A percentile compares a stretch with the other conserved stretches of the same genome.
Conservation (phyloP, 31 red algal species). For the Asparagopsis taxiformis region DNA sequence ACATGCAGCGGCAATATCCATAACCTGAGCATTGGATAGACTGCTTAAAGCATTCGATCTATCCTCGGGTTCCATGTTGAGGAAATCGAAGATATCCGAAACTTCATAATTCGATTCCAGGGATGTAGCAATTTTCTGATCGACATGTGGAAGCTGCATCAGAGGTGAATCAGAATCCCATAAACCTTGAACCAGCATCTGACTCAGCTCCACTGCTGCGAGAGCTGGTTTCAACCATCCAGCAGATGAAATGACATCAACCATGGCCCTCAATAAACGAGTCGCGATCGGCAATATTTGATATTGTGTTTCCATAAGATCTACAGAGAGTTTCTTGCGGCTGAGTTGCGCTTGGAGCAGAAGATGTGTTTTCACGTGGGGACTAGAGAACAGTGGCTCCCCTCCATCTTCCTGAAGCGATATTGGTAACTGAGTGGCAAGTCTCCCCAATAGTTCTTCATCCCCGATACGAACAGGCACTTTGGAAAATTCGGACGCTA, state of each 20-base stretch:
- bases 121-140: slow-evolving; percentile 24
- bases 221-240: slow-evolving; percentile 89
- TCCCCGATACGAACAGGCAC: slow-evolving; percentile 77
- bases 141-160: slow-evolving; percentile 79
- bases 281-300: slow-evolving; percentile 45
- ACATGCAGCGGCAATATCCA: slow-evolving; percentile 66
- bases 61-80: slow-evolving; percentile 78
- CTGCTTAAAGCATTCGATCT: slow-evolving; percentile 30
- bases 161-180: slow-evolving; percentile 72
- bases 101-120: slow-evolving; percentile 46
- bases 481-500: slow-evolving; percentile 74
- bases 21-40: slow-evolving; percentile 54
- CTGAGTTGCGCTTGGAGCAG: slow-evolving; percentile 82
- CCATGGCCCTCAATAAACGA: slow-evolving; percentile 77
- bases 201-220: slow-evolving; percentile 80
- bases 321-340: slow-evolving; percentile 21
- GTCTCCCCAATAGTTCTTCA: slow-evolving; percentile 50
- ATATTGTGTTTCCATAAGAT: slow-evolving; percentile 61
- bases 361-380: slow-evolving; percentile 87
- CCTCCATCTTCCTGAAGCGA: slow-evolving; percentile 28
- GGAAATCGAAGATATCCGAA: slow-evolving; percentile 54
- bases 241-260: slow-evolving; percentile 86
- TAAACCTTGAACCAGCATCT: slow-evolving; percentile 84
- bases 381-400: slow-evolving; percentile 53
- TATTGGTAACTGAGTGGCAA: slow-evolving; percentile 40